Percentiles rank a stretch among this genome's conserved stretches.
phyloP scores from a whole-genome alignment of 2,329 filamentous ascomycete species.

The Lecanicillium sp. region DNA sequence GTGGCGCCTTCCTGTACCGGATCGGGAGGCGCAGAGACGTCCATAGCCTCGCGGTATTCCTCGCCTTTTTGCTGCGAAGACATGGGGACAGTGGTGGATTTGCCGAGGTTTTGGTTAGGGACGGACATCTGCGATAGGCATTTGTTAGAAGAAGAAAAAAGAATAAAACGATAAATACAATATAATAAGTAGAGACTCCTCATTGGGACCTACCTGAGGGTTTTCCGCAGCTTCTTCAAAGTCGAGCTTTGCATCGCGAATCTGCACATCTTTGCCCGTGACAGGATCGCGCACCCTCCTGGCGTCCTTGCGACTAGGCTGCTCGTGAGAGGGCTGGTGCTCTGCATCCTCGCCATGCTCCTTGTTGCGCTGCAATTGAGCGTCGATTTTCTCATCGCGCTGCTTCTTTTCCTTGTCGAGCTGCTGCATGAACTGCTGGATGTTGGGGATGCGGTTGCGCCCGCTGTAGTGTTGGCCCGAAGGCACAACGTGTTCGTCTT shows the following conservation, averaged over 20 bases:
- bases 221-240: conserved; percentile 63
- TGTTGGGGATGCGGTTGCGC: conserved; percentile 75
- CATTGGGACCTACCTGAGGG: conserved; percentile 50
- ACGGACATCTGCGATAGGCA: conserved; percentile 72
- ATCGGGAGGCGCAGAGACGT: conserved; percentile 84
- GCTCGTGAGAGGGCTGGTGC: conserved; percentile 29
- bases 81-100: conserved; percentile 63
- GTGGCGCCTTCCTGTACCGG: conserved; percentile 75
- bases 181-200: too few relatives aligned
- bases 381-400: conserved; percentile 64
- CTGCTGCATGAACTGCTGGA: conserved; percentile 72
- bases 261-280: conserved; percentile 76
- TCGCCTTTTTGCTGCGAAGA: conserved; percentile 61
- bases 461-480: conserved; percentile 70
- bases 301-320: conserved; percentile 38
- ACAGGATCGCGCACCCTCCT: conserved; percentile 79
- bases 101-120: conserved; percentile 81
- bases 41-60: conserved; percentile 79
- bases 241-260: conserved; percentile 69
- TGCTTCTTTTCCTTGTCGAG: conserved; percentile 73
- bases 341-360: conserved; percentile 28
- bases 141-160: background rate
- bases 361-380: conserved; percentile 33
- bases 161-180: background rate
- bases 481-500: conserved; percentile 32